Evolutionary conservation across 768 basidiomycete genomes (phyloP), one percentile per base, ranked within the genome.

Genomic region (Clavaria fumosa): DNA sequence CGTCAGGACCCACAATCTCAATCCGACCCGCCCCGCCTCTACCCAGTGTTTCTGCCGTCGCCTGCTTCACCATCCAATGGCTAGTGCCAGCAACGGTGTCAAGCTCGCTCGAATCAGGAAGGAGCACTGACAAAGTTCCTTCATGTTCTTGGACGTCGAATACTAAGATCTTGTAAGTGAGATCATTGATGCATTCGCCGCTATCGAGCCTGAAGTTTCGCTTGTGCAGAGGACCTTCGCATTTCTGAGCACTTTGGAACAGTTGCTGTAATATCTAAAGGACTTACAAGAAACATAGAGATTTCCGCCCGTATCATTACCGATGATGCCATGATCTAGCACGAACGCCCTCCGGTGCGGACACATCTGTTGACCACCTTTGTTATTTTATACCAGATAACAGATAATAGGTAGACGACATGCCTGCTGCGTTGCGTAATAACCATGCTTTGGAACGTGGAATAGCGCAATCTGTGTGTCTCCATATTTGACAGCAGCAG

Each of bases 401-500:
- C 31, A 14, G 36, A 34, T 3, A 35, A 34, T 27, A 14, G 11
- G 27, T 10, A 21, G 18, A 26, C 34, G 38, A 18, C 49, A 53
- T 56, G 78, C 70, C 53, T 81, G 78, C 49, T 82, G 79, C 2
- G 73, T 75, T 1, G 75, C 75, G 48, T 68, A 82, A 46, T 69
- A 67, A 0, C 70, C 71, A 30, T 64, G 59, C 1, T 57, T 56
- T 0, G 77, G 72, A 15, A 81, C 63, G 48, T 72, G 69, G 51
- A 71, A 84, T 20, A 82, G 60, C 1, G 78, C 78, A 4, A 84
- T 54, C 48, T 79, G 78, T 4, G 69, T 71, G 43, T 76, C 70
- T 0, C 72, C 71, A 42, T 75, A 74, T 38, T 72, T 70, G 26
- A 77, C 59, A 9, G 71, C 72, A 19, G 48, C 51, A n/a, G 51